Evolutionary conservation across 805 yeast species (phyloP), one percentile per base, ranked within the genome.

Genomic region (Lipomyces starkeyi): DNA sequence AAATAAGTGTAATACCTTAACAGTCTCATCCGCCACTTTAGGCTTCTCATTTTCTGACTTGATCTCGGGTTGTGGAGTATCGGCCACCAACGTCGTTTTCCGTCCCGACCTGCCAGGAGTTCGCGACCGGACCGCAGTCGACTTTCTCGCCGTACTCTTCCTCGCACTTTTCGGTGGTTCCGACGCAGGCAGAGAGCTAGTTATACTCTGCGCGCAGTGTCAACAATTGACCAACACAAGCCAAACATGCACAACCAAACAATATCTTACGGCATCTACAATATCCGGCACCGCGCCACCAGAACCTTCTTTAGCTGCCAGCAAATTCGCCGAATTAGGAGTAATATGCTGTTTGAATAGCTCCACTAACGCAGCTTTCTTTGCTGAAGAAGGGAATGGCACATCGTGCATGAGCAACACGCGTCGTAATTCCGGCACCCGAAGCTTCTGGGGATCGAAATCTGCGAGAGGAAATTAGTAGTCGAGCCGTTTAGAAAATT

Each of bases 381-480:
- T 91, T 5, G 93, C 88, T 58, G 84, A 81, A 0, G 89, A 80
- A 0, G 90, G 83, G 75, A 83, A 88, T 1, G 79, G 77, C n/a
- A 93, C 81, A n/a, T 85, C 83, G 75, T 91, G 85, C 64, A 85
- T 88, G 13, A 82, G 78, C 63, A 94, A 81, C 27, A 91, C 83
- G 27, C 87, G 84, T 74, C 95, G 84, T 75, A 94, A 81, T 67
- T 90, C 86, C 2, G 93, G 86, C 27, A 91, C 88, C 62, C 87
- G 89, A 71, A 90, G 80, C 53, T 83, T 80, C 32, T 83, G 79
- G 6, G 94, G 90, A 75, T 92, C 88, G 77, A 91, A 91, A n/a
- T 83, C 91, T 78, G 76, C n/a, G 25, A 43, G 35, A 25, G 25
- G 8, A 8, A 22, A 25, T 34, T 34, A 58, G 13, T 49, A 22